Conservation (phyloP, 768 basidiomycete genomes). For the Pleurotus cornucopiae region DNA sequence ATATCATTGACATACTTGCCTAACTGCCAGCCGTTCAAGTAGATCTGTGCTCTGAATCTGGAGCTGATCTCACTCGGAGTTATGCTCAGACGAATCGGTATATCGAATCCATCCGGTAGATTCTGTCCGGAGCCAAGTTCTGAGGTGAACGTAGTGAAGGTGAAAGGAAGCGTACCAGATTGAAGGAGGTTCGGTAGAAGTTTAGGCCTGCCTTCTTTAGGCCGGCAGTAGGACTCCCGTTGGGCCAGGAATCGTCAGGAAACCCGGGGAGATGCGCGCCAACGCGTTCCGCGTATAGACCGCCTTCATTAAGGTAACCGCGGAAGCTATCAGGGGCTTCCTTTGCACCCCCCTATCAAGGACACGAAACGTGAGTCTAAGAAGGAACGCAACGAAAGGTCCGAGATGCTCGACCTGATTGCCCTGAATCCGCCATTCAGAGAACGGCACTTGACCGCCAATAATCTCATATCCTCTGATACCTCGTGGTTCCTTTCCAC, state of each 20-base stretch:
- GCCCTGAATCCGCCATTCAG: slow-evolving; percentile 38
- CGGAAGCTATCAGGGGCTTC: slow-evolving; percentile 39
- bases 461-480: slow-evolving; percentile 41
- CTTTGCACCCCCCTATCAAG: slow-evolving; percentile 31
- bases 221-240: slow-evolving; percentile 26
- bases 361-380: neutral
- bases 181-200: slow-evolving; percentile 39
- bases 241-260: slow-evolving; percentile 34
- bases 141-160: neutral
- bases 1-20: slow-evolving; percentile 52
- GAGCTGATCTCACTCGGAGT: slow-evolving; percentile 38
- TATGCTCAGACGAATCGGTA: slow-evolving; percentile 41
- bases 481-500: slow-evolving; percentile 47
- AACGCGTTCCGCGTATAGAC: slow-evolving; percentile 42
- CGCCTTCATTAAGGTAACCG: slow-evolving; percentile 50
- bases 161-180: slow-evolving; percentile 23
- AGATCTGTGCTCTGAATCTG: slow-evolving; percentile 47
- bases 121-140: slow-evolving; percentile 17
- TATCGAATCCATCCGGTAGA: slow-evolving; percentile 35
- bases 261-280: slow-evolving; percentile 49
- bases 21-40: slow-evolving; percentile 50
- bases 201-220: slow-evolving; percentile 36
- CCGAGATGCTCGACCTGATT: slow-evolving; percentile 26
- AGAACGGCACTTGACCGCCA: slow-evolving; percentile 32
- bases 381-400: neutral